Percentiles rank a stretch among this genome's conserved stretches.
Conservation (phyloP, 2,329 filamentous ascomycete genomes). For the Phyllachora maydis region DNA sequence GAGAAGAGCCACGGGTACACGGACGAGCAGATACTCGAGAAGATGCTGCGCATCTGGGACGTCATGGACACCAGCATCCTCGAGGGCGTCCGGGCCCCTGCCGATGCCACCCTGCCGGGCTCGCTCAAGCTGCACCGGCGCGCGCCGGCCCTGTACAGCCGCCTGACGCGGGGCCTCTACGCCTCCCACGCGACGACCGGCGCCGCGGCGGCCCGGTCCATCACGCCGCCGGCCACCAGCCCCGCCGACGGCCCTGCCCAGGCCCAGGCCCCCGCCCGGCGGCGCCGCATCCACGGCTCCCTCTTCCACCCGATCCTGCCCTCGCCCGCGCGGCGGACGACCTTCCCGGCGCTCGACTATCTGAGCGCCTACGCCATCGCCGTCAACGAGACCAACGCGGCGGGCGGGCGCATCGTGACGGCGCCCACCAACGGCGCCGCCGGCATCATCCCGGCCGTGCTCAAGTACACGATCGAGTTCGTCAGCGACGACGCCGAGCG, state of each 20-base stretch:
- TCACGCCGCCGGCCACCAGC: constrained; percentile 1
- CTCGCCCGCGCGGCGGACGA: constrained; percentile 21
- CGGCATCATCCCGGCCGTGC: constrained; percentile 26
- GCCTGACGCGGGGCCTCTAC: constrained; percentile 23
- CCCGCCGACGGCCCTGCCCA: constrained; percentile 1
- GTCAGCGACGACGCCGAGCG: constrained; percentile 26
- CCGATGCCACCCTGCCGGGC: constrained; percentile 19
- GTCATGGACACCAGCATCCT: constrained; percentile 30
- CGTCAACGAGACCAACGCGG: constrained; percentile 30
- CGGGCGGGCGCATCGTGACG: constrained; percentile 26
- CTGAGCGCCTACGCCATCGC: constrained; percentile 27
- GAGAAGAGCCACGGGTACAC: constrained; percentile 28
- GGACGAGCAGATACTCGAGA: constrained; percentile 24
- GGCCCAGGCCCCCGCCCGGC: constrained; percentile 4
- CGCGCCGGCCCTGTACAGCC: constrained; percentile 21
- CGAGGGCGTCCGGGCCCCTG: constrained; percentile 23
- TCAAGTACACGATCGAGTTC: constrained; percentile 27
- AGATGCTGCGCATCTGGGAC: constrained; percentile 25
- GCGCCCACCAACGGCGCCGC: constrained; percentile 28
- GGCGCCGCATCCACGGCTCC: constrained; percentile 19
- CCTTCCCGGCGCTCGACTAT: constrained; percentile 28
- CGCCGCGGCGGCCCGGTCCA: neutral
- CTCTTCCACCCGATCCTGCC: constrained; percentile 23
- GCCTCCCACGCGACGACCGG: constrained; percentile 6
- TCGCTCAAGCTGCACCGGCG: constrained; percentile 24